phyloP scores from a whole-genome alignment of 805 yeast genomes.

The Barnettozyma salicaria region DNA sequence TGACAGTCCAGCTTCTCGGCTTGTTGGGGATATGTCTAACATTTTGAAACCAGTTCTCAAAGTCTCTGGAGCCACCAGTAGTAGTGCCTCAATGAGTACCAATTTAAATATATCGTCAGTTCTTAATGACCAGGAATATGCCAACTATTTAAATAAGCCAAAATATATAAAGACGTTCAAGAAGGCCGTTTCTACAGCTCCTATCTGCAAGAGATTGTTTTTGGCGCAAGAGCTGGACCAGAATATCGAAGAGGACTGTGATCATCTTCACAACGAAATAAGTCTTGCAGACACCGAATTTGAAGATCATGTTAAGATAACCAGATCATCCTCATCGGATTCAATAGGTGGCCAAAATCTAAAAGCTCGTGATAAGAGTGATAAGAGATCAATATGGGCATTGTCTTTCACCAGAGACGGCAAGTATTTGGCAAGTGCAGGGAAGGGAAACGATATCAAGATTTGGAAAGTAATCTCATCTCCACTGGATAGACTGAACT shows the following conservation, averaged over 20 bases:
- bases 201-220: slow-evolving; percentile 46
- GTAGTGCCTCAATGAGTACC: not conserved
- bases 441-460: slow-evolving; percentile 59
- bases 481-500: slow-evolving; percentile 53
- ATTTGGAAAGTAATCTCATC: slow-evolving; percentile 80
- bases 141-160: slow-evolving; percentile 44
- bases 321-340: slow-evolving; percentile 2
- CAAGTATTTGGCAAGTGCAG: slow-evolving; percentile 76
- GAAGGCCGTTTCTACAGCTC: slow-evolving; percentile 41
- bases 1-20: not conserved
- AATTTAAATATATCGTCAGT: not conserved
- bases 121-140: slow-evolving; percentile 31
- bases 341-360: slow-evolving; percentile 11
- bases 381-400: slow-evolving; percentile 54
- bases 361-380: slow-evolving; percentile 9
- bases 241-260: slow-evolving; percentile 5
- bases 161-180: slow-evolving; percentile 46
- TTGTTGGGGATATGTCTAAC: too few species aligned
- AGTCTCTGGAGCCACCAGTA: too few species aligned
- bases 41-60: too few species aligned
- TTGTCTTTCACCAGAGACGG: slow-evolving; percentile 77
- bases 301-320: slow-evolving; percentile 3
- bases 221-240: slow-evolving; percentile 57
- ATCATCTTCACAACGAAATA: too few species aligned
- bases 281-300: too few species aligned